phyloP scores from a whole-genome alignment of 148 eudicot genomes.

The Diospyros kaki region DNA sequence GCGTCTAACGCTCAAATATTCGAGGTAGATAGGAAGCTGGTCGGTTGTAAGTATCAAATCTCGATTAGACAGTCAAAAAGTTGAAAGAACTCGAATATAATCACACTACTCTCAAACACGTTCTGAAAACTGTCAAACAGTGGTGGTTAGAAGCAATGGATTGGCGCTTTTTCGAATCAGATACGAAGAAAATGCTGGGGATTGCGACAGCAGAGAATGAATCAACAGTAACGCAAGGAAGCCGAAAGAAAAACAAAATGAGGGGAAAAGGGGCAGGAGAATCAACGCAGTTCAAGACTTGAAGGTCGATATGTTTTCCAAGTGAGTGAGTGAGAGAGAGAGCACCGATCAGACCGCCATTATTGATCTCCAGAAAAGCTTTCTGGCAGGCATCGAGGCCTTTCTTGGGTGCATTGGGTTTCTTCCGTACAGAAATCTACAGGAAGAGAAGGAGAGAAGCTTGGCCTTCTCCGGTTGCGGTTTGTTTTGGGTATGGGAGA shows the following conservation, averaged over 20 bases:
- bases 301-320: conserved; percentile 9
- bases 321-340: not conserved
- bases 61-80: conserved; percentile 3
- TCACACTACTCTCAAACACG: not conserved
- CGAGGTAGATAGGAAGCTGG: no score
- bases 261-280: not conserved
- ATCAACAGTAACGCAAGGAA: not conserved
- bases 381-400: not conserved
- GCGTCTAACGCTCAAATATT: no score
- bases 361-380: conserved; percentile 7
- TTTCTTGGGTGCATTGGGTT: conserved; percentile 7
- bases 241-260: not conserved
- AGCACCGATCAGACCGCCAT: conserved; percentile 12
- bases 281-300: not conserved
- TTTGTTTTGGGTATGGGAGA: not conserved
- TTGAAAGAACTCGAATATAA: conserved; percentile 7
- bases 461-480: not conserved
- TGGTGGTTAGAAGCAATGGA: not conserved
- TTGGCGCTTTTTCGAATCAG: conserved; percentile 17
- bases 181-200: conserved; percentile 13
- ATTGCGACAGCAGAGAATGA: conserved; percentile 4
- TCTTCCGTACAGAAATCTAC: not conserved
- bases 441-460: not conserved
- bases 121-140: not conserved
- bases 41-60: not conserved